Conservation (phyloP, 129 eudicot genomes). For the Flaveria brownii region DNA sequence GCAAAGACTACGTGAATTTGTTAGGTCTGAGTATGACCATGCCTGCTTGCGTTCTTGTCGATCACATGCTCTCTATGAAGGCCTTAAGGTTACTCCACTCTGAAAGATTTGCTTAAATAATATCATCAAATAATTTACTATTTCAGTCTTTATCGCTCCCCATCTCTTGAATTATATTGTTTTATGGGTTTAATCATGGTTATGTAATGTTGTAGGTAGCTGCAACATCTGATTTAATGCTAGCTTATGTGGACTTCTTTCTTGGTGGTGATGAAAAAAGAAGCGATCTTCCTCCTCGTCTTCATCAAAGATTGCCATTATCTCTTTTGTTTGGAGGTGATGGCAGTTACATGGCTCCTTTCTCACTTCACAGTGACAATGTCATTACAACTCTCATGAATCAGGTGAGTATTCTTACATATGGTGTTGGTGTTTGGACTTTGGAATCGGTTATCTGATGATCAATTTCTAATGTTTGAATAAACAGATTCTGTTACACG, state of each 20-base stretch:
- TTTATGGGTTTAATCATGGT: slow-evolving; percentile 10
- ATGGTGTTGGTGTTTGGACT: neutral
- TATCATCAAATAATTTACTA: neutral
- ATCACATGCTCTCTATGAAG: slow-evolving; percentile 98
- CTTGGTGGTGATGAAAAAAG: slow-evolving; percentile 99
- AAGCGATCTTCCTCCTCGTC: slow-evolving; percentile 84
- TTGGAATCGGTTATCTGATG: neutral
- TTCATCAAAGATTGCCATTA: slow-evolving; percentile 83
- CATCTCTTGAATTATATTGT: neutral
- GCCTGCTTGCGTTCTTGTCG: slow-evolving; percentile 99
- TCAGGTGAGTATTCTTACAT: slow-evolving; percentile 55
- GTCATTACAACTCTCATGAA: slow-evolving; percentile 83
- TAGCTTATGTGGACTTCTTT: slow-evolving; percentile 87
- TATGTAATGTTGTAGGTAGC: slow-evolving; percentile 61
- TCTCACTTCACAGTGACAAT: slow-evolving; percentile 83
- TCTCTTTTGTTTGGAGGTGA: slow-evolving; percentile 91
- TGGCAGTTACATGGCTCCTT: slow-evolving; percentile 97
- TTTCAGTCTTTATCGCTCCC: slow-evolving; percentile 6
- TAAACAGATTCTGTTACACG: neutral
- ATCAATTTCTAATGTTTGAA: neutral
- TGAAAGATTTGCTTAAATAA: neutral
- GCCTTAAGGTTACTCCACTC: slow-evolving; percentile 65
- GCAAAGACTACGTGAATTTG: slow-evolving; percentile 87
- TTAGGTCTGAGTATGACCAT: slow-evolving; percentile 96
- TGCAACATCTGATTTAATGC: slow-evolving; percentile 94